Evolutionary conservation across 2,329 filamentous ascomycete species (phyloP).

Genomic region (Penicillium sp.): DNA sequence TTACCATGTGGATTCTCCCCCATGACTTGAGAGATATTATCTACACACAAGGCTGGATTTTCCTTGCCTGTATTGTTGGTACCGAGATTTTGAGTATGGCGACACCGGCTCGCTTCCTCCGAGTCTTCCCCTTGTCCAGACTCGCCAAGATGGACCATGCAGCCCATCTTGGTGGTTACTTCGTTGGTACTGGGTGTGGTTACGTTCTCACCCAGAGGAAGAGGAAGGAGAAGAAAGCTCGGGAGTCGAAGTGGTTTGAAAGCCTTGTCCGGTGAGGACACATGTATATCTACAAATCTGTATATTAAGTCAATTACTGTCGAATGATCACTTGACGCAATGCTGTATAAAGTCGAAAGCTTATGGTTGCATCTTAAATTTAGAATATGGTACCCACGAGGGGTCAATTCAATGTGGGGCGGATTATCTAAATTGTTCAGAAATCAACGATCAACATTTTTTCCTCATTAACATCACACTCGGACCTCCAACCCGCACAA

Average conservation of each 20-base stretch:
- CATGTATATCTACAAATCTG: neutral
- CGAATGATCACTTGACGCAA: neutral
- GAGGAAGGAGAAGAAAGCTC: conserved; percentile 4
- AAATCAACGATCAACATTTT: neutral
- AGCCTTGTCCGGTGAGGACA: conserved; percentile 2
- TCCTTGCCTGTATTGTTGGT: conserved; percentile 38
- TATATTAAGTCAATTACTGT: neutral
- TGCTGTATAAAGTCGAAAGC: neutral
- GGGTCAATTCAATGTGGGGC: neutral
- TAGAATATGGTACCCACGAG: neutral
- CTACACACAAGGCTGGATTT: conserved; percentile 42
- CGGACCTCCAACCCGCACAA: conserved; percentile 8
- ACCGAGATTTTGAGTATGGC: conserved; percentile 38
- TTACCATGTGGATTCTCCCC: conserved; percentile 45
- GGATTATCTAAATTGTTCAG: neutral
- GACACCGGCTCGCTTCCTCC: conserved; percentile 23
- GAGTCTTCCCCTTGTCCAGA: conserved; percentile 24
- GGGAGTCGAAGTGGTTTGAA: conserved; percentile 18
- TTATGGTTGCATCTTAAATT: neutral
- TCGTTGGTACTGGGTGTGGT: conserved; percentile 28
- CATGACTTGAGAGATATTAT: conserved; percentile 41
- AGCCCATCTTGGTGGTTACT: conserved; percentile 46
- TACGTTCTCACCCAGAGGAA: neutral
- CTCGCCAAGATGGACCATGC: conserved; percentile 41
- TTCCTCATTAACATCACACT: neutral